Conservation (phyloP, 345 rosid genomes). For the Pugionium dolabratum region DNA sequence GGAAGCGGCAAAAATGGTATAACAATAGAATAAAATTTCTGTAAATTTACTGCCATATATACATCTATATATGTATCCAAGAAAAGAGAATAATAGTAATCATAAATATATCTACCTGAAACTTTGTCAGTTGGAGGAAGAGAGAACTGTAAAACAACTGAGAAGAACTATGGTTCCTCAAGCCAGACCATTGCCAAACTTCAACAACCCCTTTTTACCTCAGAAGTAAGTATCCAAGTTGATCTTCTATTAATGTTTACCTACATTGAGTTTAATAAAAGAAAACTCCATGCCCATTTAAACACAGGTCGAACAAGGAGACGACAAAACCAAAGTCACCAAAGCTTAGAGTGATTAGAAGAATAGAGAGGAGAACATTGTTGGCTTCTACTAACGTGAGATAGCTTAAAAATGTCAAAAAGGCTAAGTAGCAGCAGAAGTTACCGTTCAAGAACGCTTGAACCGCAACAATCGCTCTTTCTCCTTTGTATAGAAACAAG, state of each 20-base stretch:
- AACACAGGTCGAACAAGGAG: conserved; percentile 63
- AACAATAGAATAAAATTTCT: background rate
- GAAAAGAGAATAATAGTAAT: no score
- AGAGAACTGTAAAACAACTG: conserved; percentile 80
- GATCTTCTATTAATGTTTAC: background rate
- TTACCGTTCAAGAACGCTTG: conserved; percentile 71
- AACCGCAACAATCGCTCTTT: conserved; percentile 34
- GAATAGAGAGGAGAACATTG: conserved; percentile 18
- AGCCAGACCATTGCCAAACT: conserved; percentile 87
- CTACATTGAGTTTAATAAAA: background rate
- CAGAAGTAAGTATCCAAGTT: conserved; percentile 15
- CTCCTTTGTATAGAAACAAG: background rate
- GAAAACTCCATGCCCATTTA: background rate
- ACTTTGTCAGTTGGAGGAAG: conserved; percentile 75
- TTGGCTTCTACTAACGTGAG: conserved; percentile 18
- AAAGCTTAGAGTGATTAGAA: conserved; percentile 36
- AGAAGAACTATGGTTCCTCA: conserved; percentile 92
- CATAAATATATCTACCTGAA: background rate
- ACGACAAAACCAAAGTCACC: conserved; percentile 72
- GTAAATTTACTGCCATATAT: conserved; percentile 6
- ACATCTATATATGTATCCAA: background rate
- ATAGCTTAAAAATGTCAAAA: background rate
- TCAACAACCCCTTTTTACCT: conserved; percentile 84
- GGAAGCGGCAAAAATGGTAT: conserved; percentile 83
- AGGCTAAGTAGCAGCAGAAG: background rate